Evolutionary conservation across 2,329 filamentous ascomycete genomes (phyloP).

Genomic region (Alternaria ethzedia): DNA sequence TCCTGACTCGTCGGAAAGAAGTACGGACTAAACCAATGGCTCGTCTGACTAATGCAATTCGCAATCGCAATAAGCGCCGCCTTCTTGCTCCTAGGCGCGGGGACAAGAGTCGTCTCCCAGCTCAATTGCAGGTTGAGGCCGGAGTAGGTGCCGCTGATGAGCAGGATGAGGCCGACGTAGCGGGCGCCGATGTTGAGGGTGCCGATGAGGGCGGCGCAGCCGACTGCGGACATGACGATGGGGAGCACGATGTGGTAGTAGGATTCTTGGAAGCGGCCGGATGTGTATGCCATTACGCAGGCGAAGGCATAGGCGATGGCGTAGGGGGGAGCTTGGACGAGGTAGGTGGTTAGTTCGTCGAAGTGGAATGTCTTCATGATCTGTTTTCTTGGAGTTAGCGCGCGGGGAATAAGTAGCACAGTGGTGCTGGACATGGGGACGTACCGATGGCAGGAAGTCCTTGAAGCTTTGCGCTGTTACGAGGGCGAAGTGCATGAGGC

Average conservation of each 20-base stretch:
- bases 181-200: conserved; percentile 39
- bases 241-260: conserved; percentile 38
- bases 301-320: conserved; percentile 37
- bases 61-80: conserved; percentile 54
- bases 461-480: conserved; percentile 43
- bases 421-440: not conserved
- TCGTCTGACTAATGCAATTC: conserved; percentile 50
- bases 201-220: conserved; percentile 34
- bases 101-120: conserved; percentile 53
- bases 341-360: conserved; percentile 41
- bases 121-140: conserved; percentile 52
- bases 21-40: conserved; percentile 54
- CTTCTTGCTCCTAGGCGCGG: conserved; percentile 50
- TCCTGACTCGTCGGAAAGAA: conserved; percentile 43
- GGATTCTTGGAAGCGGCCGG: conserved; percentile 38
- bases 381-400: conserved; percentile 1
- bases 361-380: conserved; percentile 32
- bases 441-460: conserved; percentile 41
- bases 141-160: conserved; percentile 48
- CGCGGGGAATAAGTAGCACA: not conserved
- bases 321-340: conserved; percentile 53
- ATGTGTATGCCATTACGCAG: conserved; percentile 32
- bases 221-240: conserved; percentile 28
- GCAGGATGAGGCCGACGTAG: conserved; percentile 36
- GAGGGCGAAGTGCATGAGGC: conserved; percentile 49